phyloP scores from a whole-genome alignment of 176 grass and related monocot species.

The Raddia distichophylla region DNA sequence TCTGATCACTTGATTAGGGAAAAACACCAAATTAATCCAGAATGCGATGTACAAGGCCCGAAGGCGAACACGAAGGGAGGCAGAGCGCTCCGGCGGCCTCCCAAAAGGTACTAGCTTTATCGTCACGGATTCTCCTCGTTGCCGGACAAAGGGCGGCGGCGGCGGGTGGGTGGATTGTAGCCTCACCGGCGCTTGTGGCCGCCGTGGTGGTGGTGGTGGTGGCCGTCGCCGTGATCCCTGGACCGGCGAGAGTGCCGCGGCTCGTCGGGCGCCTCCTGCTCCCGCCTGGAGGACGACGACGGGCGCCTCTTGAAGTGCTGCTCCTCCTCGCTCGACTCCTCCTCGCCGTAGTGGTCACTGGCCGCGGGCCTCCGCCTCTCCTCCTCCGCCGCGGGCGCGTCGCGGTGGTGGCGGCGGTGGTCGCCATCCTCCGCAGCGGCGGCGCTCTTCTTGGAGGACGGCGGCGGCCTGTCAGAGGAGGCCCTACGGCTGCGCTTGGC shows the following conservation, averaged over 20 bases:
- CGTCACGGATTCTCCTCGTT: neutral
- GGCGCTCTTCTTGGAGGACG: slow-evolving; percentile 48
- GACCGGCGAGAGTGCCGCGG: slow-evolving; percentile 41
- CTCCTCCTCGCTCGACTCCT: slow-evolving; percentile 71
- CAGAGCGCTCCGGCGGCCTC: slow-evolving; percentile 32
- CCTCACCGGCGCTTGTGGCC: slow-evolving; percentile 49
- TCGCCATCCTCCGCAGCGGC: slow-evolving; percentile 27
- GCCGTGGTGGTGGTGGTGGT: slow-evolving; percentile 8
- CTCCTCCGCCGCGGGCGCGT: slow-evolving; percentile 23
- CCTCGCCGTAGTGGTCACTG: slow-evolving; percentile 46
- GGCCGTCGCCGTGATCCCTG: slow-evolving; percentile 38
- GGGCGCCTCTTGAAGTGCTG: slow-evolving; percentile 91
- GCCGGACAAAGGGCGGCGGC: neutral
- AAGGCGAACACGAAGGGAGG: slow-evolving; percentile 6
- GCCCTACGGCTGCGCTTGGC: slow-evolving; percentile 69
- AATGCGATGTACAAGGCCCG: slow-evolving; percentile 26
- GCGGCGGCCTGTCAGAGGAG: slow-evolving; percentile 43
- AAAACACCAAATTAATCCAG: neutral
- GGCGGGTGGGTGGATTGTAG: neutral
- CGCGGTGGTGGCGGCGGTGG: slow-evolving; percentile 22
- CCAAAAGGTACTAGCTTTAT: neutral
- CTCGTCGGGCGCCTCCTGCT: slow-evolving; percentile 42
- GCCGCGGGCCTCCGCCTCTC: slow-evolving; percentile 34
- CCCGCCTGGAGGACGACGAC: slow-evolving; percentile 60
- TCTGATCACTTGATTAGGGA: slow-evolving; percentile 28